Conservation (phyloP, 164 flowering plant species). For the Stephania yunnanensis region DNA sequence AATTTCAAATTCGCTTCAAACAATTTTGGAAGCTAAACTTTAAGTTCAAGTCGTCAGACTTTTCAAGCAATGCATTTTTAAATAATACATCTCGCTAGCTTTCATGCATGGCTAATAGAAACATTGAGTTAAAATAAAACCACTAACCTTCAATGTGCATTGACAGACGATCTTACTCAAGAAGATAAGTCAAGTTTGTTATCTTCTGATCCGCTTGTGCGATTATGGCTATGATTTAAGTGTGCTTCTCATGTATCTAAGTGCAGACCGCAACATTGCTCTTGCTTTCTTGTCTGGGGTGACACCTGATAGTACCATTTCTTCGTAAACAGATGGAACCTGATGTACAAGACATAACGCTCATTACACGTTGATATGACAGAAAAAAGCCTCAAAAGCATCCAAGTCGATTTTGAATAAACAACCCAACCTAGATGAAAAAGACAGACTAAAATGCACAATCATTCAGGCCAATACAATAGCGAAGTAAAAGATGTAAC, state of each 20-base stretch:
- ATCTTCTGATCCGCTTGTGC: neutral
- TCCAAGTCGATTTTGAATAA: neutral
- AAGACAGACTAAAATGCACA: neutral
- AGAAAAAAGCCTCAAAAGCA: neutral
- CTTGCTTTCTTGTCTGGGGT: constrained; percentile 87
- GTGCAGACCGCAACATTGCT: constrained; percentile 89
- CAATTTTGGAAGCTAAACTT: neutral
- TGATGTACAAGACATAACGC: constrained; percentile 21
- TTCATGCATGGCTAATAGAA: neutral
- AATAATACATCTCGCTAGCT: neutral
- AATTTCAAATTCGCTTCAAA: neutral
- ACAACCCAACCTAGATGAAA: neutral
- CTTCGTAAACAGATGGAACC: constrained; percentile 92
- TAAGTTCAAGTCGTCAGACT: neutral
- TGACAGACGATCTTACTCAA: neutral
- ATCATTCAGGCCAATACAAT: neutral
- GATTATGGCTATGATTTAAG: constrained; percentile 14
- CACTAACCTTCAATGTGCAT: neutral
- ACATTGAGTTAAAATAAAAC: neutral
- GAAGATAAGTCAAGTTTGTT: neutral
- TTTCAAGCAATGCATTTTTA: neutral
- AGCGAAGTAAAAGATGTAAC: neutral
- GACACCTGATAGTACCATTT: constrained; percentile 81
- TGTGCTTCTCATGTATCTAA: constrained; percentile 72
- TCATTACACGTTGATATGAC: neutral